phyloP scores from a whole-genome alignment of 805 yeast species.

The Monosporozyma unispora region DNA sequence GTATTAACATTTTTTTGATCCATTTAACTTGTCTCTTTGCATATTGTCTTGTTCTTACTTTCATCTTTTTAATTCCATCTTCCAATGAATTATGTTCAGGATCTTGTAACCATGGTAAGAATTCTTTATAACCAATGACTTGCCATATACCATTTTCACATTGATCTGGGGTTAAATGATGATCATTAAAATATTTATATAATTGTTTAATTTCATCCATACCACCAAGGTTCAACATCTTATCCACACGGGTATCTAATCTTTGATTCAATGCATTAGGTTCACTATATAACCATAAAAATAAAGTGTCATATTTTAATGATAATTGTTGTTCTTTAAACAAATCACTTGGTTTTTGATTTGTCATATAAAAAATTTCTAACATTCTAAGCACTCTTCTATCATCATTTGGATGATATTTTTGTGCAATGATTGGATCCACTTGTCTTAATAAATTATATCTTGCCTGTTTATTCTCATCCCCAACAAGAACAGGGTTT shows the following conservation, averaged over 20 bases:
- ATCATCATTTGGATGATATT: constrained; percentile 87
- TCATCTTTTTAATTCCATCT: constrained; percentile 65
- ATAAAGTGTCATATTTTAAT: constrained; percentile 50
- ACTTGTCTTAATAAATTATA: constrained; percentile 39
- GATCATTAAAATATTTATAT: constrained; percentile 35
- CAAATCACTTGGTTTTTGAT: constrained; percentile 57
- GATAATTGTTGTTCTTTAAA: constrained; percentile 56
- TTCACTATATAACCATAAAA: constrained; percentile 77
- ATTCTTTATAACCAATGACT: constrained; percentile 89
- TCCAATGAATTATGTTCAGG: constrained; percentile 25
- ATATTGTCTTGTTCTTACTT: constrained; percentile 72
- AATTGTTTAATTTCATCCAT: constrained; percentile 57
- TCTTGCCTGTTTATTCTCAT: not conserved
- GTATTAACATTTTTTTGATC: constrained; percentile 65
- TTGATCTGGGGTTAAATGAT: constrained; percentile 31
- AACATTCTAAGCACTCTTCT: constrained; percentile 72
- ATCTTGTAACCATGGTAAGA: constrained; percentile 54
- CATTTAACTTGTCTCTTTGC: constrained; percentile 86
- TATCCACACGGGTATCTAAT: constrained; percentile 72
- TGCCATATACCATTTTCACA: constrained; percentile 81
- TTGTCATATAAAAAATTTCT: constrained; percentile 66
- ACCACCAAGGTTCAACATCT: constrained; percentile 68
- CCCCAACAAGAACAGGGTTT: not conserved
- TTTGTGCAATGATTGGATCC: constrained; percentile 68
- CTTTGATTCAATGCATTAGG: constrained; percentile 48